Evolutionary conservation across 1,284 basidiomycete genomes (phyloP).

Genomic region (Rhizoctonia solani): DNA sequence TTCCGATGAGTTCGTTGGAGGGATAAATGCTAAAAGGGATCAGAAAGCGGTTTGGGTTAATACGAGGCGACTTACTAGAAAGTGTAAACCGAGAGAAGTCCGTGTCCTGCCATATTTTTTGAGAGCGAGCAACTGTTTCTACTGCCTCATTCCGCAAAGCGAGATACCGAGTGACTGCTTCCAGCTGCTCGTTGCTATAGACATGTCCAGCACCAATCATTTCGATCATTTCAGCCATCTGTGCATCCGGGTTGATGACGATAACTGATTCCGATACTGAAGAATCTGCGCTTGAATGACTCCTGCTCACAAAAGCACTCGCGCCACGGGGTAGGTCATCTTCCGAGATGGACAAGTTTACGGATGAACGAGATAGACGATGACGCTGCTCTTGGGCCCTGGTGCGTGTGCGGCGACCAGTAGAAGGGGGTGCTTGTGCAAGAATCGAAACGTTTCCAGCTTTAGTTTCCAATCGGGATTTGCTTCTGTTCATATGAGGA

Average conservation of each 20-base stretch:
- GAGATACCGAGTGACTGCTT: conserved; percentile 54
- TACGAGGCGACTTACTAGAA: conserved; percentile 59
- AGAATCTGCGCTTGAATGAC: neutral
- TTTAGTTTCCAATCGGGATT: conserved; percentile 57
- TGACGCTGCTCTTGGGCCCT: conserved; percentile 69
- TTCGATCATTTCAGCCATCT: conserved; percentile 63
- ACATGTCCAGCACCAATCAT: conserved; percentile 6
- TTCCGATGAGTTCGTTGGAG: conserved; percentile 62
- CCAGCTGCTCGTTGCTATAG: conserved; percentile 15
- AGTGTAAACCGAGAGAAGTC: conserved; percentile 70
- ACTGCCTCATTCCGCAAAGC: conserved; percentile 70
- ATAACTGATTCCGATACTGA: conserved; percentile 43
- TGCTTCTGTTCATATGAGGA: conserved; percentile 74
- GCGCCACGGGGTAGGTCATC: conserved; percentile 53
- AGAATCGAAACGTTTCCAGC: conserved; percentile 56
- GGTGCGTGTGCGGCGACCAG: conserved; percentile 51
- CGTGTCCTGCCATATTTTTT: conserved; percentile 67
- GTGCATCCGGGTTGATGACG: conserved; percentile 65
- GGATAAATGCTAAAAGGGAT: conserved; percentile 62
- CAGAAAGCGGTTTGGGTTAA: neutral
- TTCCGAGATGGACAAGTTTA: conserved; percentile 79
- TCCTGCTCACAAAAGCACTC: conserved; percentile 37
- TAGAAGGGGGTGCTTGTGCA: conserved; percentile 43
- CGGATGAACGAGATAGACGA: conserved; percentile 59
- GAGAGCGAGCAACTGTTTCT: conserved; percentile 67